phyloP scores from a whole-genome alignment of 2,329 filamentous ascomycete genomes.

The Myriangium duriaei region DNA sequence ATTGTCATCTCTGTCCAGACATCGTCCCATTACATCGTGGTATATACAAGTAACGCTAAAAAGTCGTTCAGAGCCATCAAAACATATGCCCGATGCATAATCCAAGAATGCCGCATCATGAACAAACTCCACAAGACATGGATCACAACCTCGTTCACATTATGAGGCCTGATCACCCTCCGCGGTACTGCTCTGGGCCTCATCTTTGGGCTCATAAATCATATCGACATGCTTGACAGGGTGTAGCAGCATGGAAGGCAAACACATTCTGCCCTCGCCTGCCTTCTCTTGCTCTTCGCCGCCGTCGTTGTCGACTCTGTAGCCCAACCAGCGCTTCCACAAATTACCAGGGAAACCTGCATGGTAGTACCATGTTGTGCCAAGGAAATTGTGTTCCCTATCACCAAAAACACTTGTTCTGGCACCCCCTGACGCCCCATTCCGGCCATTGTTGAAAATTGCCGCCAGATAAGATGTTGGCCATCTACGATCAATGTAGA shows the following conservation, averaged over 20 bases:
- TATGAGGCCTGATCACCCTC: not conserved
- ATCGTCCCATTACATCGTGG: no score
- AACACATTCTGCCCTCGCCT: conserved; percentile 37
- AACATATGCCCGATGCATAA: no score
- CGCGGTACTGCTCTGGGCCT: conserved; percentile 4
- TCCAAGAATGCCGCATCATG: no score
- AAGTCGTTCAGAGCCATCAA: no score
- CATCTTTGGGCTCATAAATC: conserved; percentile 28
- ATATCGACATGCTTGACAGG: conserved; percentile 39
- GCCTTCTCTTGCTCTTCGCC: conserved; percentile 32
- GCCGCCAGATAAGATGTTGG: conserved; percentile 41
- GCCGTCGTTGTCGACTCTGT: conserved; percentile 39
- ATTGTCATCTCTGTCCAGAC: no score
- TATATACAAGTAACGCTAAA: no score
- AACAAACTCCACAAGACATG: no score
- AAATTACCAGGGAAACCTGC: conserved; percentile 40
- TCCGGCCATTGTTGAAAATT: conserved; percentile 44
- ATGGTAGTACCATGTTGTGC: conserved; percentile 43
- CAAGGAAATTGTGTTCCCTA: conserved; percentile 41
- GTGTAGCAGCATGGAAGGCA: conserved; percentile 36
- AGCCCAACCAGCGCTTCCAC: conserved; percentile 45
- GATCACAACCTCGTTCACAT: no score
- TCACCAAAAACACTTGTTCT: conserved; percentile 40
- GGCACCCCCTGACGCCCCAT: conserved; percentile 37
- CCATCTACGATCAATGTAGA: conserved; percentile 46